These are phyloP conservation scores for Aureobasidium sp. DNA, from an alignment of 2,329 filamentous ascomycete species.

Conservation along the genomic window DNA sequence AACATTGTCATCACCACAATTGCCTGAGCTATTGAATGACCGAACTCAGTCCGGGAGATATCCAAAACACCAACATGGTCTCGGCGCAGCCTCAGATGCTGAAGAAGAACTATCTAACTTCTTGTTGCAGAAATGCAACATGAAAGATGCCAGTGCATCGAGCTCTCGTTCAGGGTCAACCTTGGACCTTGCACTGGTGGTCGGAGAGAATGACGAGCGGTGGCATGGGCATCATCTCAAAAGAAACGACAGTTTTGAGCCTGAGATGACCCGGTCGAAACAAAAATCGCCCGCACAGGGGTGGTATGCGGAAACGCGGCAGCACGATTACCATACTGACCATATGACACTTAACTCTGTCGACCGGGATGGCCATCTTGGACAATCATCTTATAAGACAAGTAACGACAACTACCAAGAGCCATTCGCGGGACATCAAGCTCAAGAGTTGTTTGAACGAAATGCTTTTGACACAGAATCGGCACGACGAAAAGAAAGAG, in stretches of 20 bases:
- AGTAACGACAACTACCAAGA: not conserved
- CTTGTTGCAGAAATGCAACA: not conserved
- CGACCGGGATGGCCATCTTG: not conserved
- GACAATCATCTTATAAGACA: not conserved
- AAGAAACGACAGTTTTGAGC: slow-evolving; percentile 7
- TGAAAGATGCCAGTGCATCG: not conserved
- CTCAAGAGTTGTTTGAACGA: not conserved
- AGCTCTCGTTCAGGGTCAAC: slow-evolving; percentile 2
- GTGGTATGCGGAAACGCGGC: not conserved
- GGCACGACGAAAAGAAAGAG: not conserved
- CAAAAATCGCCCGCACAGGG: not conserved
- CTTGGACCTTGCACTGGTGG: not conserved
- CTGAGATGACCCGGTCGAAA: not conserved
- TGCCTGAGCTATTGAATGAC: not conserved
- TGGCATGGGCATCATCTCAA: not conserved
- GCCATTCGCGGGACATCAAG: not conserved
- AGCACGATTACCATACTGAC: not conserved
- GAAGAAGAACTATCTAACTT: slow-evolving; percentile 1
- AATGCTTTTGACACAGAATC: not conserved
- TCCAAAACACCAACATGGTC: not conserved
- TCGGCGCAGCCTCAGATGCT: not conserved
- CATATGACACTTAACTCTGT: not conserved
- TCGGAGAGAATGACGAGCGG: not conserved
- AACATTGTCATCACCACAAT: not conserved
- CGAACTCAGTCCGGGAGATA: not conserved